These are phyloP conservation scores for Fusarium kyushuense DNA, from an alignment of 2,329 filamentous ascomycete species.

Conservation along the genomic window DNA sequence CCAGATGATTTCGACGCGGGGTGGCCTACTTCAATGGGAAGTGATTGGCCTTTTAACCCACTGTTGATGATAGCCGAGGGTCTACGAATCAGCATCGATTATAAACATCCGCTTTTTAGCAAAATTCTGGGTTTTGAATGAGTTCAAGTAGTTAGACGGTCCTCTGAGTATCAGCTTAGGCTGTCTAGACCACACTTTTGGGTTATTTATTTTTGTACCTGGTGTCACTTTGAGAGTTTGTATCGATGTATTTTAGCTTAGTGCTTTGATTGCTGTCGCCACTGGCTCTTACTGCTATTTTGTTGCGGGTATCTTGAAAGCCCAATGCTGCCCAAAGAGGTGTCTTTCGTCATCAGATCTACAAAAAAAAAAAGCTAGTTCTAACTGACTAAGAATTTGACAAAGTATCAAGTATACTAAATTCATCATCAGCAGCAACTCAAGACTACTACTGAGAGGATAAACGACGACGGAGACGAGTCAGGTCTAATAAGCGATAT, in stretches of 20 bases:
- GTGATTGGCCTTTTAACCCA: constrained; percentile 12
- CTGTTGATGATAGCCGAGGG: constrained; percentile 3
- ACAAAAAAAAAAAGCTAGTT: no score
- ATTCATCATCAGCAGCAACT: no score
- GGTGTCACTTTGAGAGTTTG: background rate
- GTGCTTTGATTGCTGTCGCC: background rate
- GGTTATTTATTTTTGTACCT: no score
- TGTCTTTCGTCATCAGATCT: background rate
- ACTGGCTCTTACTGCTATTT: background rate
- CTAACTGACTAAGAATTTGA: no score
- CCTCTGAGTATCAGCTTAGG: no score
- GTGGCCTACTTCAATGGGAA: constrained; percentile 10
- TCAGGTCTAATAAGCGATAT: background rate
- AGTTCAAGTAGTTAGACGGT: background rate
- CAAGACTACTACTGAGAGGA: background rate
- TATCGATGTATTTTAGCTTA: background rate
- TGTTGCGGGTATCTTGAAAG: background rate
- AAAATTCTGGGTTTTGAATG: background rate
- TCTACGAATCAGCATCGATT: constrained; percentile 6
- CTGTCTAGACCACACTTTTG: no score
- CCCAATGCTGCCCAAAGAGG: background rate
- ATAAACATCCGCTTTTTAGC: constrained; percentile 3
- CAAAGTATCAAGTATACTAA: no score
- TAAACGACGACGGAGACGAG: background rate
- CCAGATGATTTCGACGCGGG: constrained; percentile 5